Conservation (phyloP, 768 basidiomycete species). For the Naematelia aurantialba region DNA sequence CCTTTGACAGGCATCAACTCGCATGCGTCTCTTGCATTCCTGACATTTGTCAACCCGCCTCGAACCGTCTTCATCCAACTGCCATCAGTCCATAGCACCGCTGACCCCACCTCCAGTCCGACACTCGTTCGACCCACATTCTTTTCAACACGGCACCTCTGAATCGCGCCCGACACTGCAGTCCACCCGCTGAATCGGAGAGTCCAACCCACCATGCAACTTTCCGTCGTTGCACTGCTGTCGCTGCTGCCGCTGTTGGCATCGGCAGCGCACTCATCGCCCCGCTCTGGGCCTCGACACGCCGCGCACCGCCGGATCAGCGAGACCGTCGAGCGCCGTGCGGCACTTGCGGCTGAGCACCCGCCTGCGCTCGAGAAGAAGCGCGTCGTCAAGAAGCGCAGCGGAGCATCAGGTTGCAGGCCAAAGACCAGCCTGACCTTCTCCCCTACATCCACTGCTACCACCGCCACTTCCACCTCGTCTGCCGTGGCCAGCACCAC, state of each 20-base stretch:
- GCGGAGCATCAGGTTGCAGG: constrained; percentile 6
- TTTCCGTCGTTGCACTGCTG: constrained; percentile 18
- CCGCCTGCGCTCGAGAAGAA: constrained; percentile 1
- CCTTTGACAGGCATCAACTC: too few relatives aligned
- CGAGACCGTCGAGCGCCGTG: constrained; percentile 7
- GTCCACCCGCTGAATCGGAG: not conserved
- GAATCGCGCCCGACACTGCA: not conserved
- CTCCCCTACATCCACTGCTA: constrained; percentile 4
- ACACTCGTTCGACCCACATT: not conserved
- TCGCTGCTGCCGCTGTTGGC: not conserved
- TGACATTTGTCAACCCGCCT: too few relatives aligned
- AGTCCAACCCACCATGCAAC: constrained; percentile 24
- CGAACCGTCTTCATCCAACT: not conserved
- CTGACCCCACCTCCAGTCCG: not conserved
- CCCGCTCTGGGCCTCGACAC: constrained; percentile 11
- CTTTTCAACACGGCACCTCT: not conserved
- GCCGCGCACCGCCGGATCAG: constrained; percentile 14
- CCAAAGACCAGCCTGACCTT: not conserved
- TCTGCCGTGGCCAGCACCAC: constrained; percentile 15
- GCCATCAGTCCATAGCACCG: too few relatives aligned
- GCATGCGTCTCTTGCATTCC: too few relatives aligned
- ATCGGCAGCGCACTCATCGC: not conserved
- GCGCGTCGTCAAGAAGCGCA: constrained; percentile 14
- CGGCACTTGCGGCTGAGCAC: not conserved
- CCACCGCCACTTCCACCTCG: not conserved